Conservation (phyloP, 2,329 filamentous ascomycete species). For the Alternaria sp. region DNA sequence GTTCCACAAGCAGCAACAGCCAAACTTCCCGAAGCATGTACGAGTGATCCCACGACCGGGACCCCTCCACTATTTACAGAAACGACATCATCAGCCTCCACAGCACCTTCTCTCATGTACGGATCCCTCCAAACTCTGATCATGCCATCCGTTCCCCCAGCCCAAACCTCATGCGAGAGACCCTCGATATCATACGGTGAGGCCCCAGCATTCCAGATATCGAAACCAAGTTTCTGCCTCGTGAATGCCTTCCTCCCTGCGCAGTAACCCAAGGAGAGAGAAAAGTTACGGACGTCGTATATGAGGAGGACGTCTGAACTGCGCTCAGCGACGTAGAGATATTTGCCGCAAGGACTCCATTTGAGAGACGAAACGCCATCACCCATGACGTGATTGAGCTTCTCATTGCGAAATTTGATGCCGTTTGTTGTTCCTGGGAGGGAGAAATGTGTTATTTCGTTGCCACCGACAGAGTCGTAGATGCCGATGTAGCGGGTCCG, state of each 20-base stretch:
- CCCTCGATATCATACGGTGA: slow-evolving; percentile 27
- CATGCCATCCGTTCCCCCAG: slow-evolving; percentile 65
- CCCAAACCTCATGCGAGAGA: slow-evolving; percentile 64
- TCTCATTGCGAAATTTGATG: slow-evolving; percentile 12
- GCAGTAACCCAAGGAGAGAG: slow-evolving; percentile 61
- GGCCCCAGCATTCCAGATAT: slow-evolving; percentile 54
- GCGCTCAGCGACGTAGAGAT: slow-evolving; percentile 67
- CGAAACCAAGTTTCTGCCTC: slow-evolving; percentile 66
- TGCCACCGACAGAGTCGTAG: slow-evolving; percentile 62
- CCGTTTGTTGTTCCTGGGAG: slow-evolving; percentile 42
- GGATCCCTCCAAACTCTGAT: slow-evolving; percentile 55
- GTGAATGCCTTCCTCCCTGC: slow-evolving; percentile 55
- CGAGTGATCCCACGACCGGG: slow-evolving; percentile 36
- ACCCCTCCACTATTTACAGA: slow-evolving; percentile 19
- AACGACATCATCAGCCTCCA: slow-evolving; percentile 50
- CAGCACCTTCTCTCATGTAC: slow-evolving; percentile 36
- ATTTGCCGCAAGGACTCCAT: slow-evolving; percentile 67
- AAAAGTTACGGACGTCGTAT: slow-evolving; percentile 67
- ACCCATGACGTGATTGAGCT: slow-evolving; percentile 45
- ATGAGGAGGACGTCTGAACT: slow-evolving; percentile 64
- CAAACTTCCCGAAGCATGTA: slow-evolving; percentile 35
- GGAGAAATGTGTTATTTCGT: slow-evolving; percentile 62
- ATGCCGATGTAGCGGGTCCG: slow-evolving; percentile 65
- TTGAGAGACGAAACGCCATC: slow-evolving; percentile 64
- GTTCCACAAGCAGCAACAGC: slow-evolving; percentile 38